Evolutionary conservation across 495 filamentous ascomycete genomes (phyloP).

Genomic region (Penicillium maclennaniae): DNA sequence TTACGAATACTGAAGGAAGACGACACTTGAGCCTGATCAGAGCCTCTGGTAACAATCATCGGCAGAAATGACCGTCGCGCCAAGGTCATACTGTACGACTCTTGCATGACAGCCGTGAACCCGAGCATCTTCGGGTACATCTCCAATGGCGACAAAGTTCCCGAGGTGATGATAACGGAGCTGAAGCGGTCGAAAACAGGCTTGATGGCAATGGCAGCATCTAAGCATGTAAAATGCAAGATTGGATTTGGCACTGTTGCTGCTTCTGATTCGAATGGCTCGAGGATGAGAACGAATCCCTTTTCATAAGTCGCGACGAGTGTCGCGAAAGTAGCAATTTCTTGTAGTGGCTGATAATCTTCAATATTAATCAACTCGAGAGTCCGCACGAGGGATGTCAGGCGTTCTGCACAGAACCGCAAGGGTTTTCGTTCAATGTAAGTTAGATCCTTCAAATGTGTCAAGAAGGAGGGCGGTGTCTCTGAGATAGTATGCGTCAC

Average conservation of each 20-base stretch:
- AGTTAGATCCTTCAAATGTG: constrained; percentile 89
- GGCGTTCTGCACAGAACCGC: constrained; percentile 89
- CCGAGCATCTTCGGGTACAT: constrained; percentile 99
- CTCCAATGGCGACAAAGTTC: constrained; percentile 93
- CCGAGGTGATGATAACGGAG: constrained; percentile 97
- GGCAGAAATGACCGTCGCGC: constrained; percentile 93
- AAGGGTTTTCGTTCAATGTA: constrained; percentile 97
- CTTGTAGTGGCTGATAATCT: constrained; percentile 94
- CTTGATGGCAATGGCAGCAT: constrained; percentile 97
- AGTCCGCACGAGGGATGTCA: constrained; percentile 92
- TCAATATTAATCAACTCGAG: constrained; percentile 97
- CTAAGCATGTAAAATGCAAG: constrained; percentile 92
- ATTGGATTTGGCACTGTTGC: constrained; percentile 95
- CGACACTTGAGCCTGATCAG: constrained; percentile 86
- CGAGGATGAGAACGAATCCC: constrained; percentile 91
- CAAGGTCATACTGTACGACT: constrained; percentile 96
- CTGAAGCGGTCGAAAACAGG: constrained; percentile 96
- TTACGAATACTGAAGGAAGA: constrained; percentile 92
- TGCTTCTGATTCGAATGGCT: constrained; percentile 93
- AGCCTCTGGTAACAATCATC: constrained; percentile 94
- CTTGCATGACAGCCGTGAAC: constrained; percentile 85
- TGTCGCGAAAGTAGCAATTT: constrained; percentile 98
- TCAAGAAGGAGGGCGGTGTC: constrained; percentile 89
- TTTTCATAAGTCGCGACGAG: constrained; percentile 96
- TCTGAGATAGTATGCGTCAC: constrained; percentile 95